Base-by-base conservation (phyloP, 352 stramenopile genomes). In the Pythium myriotylum region DNA sequence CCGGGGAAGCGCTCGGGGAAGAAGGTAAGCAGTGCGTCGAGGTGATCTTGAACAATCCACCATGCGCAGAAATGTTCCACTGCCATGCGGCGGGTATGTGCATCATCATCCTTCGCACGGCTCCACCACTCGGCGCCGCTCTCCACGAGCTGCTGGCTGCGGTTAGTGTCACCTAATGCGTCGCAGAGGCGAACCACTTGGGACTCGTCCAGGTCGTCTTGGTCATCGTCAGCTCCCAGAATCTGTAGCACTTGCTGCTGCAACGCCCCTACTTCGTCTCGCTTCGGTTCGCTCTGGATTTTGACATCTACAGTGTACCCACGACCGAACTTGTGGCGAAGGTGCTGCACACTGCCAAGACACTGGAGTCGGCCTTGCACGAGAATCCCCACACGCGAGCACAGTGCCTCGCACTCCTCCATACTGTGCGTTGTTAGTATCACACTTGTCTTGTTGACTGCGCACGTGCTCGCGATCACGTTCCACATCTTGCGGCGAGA, bases 401-500 rank as follows among this genome's bases (percentile, higher is more conserved):
- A 81, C 47, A 81, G 50, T 42, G 72, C 72, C 55, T 81, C 69
- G 40, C 72, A 73, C 37, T 73, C 65, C 20, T 68, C 65, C 65
- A 73, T 73, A 33, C 65, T 73, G 58, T 72, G 65, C 26, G 75
- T 84, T 23, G 75, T 84, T 12, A 84, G 60, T 20, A 84, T 22
- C 23, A 84, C 61, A 26, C 51, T 68, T 13, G 64, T 72, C n/a
- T 43, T 22, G 32, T 62, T 27, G 10, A 49, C 73, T n/a, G 73
- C 71, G 2, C 78, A 79, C 4, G 86, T 88, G 14, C 51, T 32
- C 2, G 79, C 62, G 51, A 97, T 95, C n/a, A 97, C 87, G 47
- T 97, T 83, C 92, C 92, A 97, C 76, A 97, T 89, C 49, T 84
- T 79, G 29, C 91, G 85, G n/a, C 94, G 81, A 1, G 93, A 89